Base-by-base conservation (phyloP, 768 basidiomycete genomes). In the Boletus rex-veris region DNA sequence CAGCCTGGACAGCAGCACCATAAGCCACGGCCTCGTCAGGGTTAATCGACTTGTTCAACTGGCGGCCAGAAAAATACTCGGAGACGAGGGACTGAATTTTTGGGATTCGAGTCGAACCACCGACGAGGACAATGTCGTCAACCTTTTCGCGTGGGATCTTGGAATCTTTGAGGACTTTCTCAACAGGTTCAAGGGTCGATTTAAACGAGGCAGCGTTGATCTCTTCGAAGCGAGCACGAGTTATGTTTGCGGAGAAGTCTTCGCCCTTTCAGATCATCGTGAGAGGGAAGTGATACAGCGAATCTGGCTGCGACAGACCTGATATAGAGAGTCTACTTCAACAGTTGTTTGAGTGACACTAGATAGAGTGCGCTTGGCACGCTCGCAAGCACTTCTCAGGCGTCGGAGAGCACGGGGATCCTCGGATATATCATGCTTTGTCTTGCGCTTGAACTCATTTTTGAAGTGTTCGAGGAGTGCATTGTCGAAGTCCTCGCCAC, bases 401-500 rank as follows among this genome's bases (percentile, higher is more conserved):
- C 97, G 92, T 61, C 97, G 84, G 63, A 98, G 84, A 58, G 97
- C 97, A 79, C 97, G 93, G 57, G 97, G 80, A 77, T 99, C 96
- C 45, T 91, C 92, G 38, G 92, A 92, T 74, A 99, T 94, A 73
- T 99, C 97, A 69, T 86, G 85, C 79, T 98, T 96, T 68, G 88
- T 85, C 82, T 98, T 98, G 66, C 83, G 82, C 84, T 96, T 92
- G 86, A 99, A 99, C 79, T 99, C 97, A 73, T 88, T 90, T 84
- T 96, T 96, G 90, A 99, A 98, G 83, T 95, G 91, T 49, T 99
- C 93, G 58, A 98, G 77, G 61, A 99, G 86, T 71, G 92, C 84
- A 77, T 99, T 99, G 77, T 99, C 97, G 69, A 99, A 99, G 74
- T 98, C 97, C 78, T 99, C 97, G 78, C 97, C 97, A 79, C 96